Base-by-base conservation (phyloP, 495 filamentous ascomycete genomes). In the Daldinia decipiens region DNA sequence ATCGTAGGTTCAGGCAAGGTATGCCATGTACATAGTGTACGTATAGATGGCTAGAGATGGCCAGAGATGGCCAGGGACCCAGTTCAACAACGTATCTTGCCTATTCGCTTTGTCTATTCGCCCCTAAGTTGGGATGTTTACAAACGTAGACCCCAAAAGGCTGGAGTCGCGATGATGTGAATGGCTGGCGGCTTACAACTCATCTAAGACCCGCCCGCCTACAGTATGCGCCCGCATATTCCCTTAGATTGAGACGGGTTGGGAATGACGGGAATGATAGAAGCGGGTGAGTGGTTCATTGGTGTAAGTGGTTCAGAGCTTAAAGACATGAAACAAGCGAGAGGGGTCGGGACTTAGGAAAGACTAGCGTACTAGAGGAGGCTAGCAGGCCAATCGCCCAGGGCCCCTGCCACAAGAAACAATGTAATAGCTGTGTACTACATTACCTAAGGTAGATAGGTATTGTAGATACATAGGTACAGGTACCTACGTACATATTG, bases 221-320 rank as follows among this genome's bases (percentile, higher is more conserved):
- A 73, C 70, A 73, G 65, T 68, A 73, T 73, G 70, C 70, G 70
- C 70, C 53, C 70, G 70, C 65, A 68, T 68, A 65, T 62, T 68
- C 61, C 70, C 70, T 73, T 62, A 36, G 59, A 62, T 68, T 65
- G 60, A 61, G 58, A 57, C 17, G 59, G 66, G 59, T 68, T 40
- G 32, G 55, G 65, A 68, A 66, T 68, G 65, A 66, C 52, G 43
- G 60, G 65, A 68, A 59, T 68, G 65, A 66, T 47, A 63, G 65
- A 54, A 62, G 65, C 65, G 51, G 70, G 60, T 65, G 65, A 66
- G 60, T 54, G 57, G 40, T 65, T 65, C 65, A 68, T 68, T 73
- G 70, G 65, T 68, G 60, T 68, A 68, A 73, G 65, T 68, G 70
- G 70, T 68, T 55, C 64, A 72, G 60, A 68, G 47, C 39, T 65